Percentiles rank a stretch among this genome's conserved stretches.
Evolutionary conservation across 176 grass and related monocot genomes (phyloP).

Genomic region (Lolium perenne): DNA sequence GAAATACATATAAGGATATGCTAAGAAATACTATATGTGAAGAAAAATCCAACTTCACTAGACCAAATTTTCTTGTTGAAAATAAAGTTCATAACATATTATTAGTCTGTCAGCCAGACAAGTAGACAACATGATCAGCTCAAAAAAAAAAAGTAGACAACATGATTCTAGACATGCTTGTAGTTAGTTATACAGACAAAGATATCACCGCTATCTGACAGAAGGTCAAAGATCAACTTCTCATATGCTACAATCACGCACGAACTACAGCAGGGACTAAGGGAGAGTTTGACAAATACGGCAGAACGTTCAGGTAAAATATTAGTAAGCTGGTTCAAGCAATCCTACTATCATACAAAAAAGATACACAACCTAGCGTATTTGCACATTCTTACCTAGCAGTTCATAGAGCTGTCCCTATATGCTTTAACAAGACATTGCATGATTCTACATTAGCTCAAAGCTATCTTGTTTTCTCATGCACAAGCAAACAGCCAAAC

Average conservation of each 20-base stretch:
- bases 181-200: too few species aligned
- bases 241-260: background rate
- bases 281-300: background rate
- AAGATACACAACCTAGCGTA: background rate
- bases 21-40: background rate
- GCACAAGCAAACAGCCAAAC: background rate
- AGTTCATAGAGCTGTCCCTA: background rate
- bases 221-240: background rate
- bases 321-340: background rate
- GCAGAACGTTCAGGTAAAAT: background rate
- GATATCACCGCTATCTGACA: too few species aligned
- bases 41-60: background rate
- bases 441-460: background rate
- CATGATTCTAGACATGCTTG: too few species aligned
- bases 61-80: background rate
- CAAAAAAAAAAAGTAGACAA: too few species aligned
- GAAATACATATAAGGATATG: background rate
- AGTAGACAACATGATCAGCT: background rate
- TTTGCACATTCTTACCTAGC: background rate
- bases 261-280: background rate
- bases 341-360: conserved; percentile 8
- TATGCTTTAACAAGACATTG: background rate
- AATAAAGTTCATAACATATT: background rate
- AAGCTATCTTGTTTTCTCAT: background rate
- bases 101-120: background rate